Conservation (phyloP, 306 rosid species). For the Trifolium dubium region DNA sequence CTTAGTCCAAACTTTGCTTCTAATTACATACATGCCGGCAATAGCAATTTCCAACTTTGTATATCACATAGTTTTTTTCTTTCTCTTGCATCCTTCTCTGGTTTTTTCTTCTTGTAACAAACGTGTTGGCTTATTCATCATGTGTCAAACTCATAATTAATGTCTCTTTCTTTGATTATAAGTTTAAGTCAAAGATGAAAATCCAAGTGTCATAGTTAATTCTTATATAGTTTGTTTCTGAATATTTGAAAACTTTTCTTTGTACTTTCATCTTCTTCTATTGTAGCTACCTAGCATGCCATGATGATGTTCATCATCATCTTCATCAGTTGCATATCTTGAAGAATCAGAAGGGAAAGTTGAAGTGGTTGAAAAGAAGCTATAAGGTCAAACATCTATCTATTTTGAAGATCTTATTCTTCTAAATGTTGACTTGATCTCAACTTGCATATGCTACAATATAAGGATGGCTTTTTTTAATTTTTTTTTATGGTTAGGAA, state of each 20-base stretch:
- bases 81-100: slow-evolving; percentile 1
- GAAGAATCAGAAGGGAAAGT: slow-evolving; percentile 25
- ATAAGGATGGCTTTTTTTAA: neutral
- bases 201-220: neutral
- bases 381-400: neutral
- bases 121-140: slow-evolving; percentile 38
- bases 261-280: neutral
- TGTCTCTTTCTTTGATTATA: slow-evolving; percentile 39
- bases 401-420: neutral
- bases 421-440: slow-evolving; percentile 15
- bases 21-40: slow-evolving; percentile 57
- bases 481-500: no score
- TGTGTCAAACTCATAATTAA: slow-evolving; percentile 1
- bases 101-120: slow-evolving; percentile 19
- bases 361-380: neutral
- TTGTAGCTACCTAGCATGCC: neutral
- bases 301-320: neutral
- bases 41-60: slow-evolving; percentile 44
- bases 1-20: slow-evolving; percentile 54
- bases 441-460: slow-evolving; percentile 11
- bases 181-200: slow-evolving; percentile 36
- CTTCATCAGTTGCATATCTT: slow-evolving; percentile 15
- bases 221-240: slow-evolving; percentile 15
- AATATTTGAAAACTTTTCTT: slow-evolving; percentile 21
- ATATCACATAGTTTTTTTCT: neutral